phyloP scores from a whole-genome alignment of 345 rosid genomes.

The Citrus sp. region DNA sequence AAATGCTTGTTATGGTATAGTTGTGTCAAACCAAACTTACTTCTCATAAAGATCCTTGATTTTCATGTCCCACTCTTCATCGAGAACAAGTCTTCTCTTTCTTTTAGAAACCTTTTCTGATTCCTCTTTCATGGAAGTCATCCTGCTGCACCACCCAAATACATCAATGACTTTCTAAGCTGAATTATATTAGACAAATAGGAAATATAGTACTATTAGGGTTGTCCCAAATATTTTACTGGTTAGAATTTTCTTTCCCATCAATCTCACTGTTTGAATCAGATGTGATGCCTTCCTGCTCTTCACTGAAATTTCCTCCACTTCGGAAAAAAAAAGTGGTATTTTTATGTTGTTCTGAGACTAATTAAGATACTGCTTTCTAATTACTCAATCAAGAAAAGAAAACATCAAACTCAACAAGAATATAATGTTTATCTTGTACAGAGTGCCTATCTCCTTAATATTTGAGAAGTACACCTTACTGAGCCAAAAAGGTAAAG shows the following conservation, averaged over 20 bases:
- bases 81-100: conserved; percentile 61
- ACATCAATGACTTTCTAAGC: neutral
- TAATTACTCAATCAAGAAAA: neutral
- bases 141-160: conserved; percentile 43
- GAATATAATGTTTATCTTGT: neutral
- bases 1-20: neutral
- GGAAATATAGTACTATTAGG: neutral
- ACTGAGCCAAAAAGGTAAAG: neutral
- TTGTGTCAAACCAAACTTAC: conserved; percentile 39
- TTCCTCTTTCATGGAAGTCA: conserved; percentile 34
- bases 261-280: conserved; percentile 17
- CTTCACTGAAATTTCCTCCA: conserved; percentile 13
- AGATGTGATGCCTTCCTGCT: conserved; percentile 15
- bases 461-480: neutral
- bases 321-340: conserved; percentile 18
- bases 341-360: neutral
- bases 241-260: conserved; percentile 13
- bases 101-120: conserved; percentile 39
- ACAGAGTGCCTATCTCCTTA: neutral
- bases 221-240: conserved; percentile 16
- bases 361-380: neutral
- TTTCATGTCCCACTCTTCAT: conserved; percentile 52
- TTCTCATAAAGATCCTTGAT: conserved; percentile 65
- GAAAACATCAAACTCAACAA: neutral
- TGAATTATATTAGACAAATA: neutral